Evolutionary conservation across 768 basidiomycete species (phyloP).

Genomic region (Udeniomyces megalosporus): DNA sequence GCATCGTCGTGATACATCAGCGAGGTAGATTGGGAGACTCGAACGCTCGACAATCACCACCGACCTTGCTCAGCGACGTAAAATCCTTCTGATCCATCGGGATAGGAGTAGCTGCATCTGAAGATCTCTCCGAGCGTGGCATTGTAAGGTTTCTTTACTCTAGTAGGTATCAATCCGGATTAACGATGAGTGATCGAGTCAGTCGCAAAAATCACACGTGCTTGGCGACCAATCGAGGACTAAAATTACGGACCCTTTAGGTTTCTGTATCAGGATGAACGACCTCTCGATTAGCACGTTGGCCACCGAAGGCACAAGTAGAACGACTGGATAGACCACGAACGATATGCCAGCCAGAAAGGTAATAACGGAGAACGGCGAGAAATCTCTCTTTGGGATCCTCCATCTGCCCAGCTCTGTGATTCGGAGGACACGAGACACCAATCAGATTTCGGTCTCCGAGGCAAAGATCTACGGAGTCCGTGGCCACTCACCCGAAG

Average conservation of each 20-base stretch:
- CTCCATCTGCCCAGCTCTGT: slow-evolving; percentile 61
- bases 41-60: slow-evolving; percentile 6
- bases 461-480: neutral
- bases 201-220: no score
- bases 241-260: slow-evolving; percentile 45
- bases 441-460: no score
- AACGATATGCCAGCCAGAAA: slow-evolving; percentile 93
- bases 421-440: no score
- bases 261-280: slow-evolving; percentile 37
- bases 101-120: slow-evolving; percentile 83
- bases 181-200: no score
- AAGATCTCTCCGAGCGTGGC: slow-evolving; percentile 96
- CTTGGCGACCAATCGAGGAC: no score
- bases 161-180: neutral
- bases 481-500: slow-evolving; percentile 51
- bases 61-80: slow-evolving; percentile 91
- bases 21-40: neutral
- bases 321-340: neutral
- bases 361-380: slow-evolving; percentile 79
- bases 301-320: no score
- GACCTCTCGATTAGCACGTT: no score
- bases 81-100: slow-evolving; percentile 80
- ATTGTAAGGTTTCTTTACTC: slow-evolving; percentile 99
- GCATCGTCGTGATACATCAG: neutral
- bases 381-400: slow-evolving; percentile 84